Base-by-base conservation (phyloP, 1,284 basidiomycete genomes). In the Ustilago xerochloae region DNA sequence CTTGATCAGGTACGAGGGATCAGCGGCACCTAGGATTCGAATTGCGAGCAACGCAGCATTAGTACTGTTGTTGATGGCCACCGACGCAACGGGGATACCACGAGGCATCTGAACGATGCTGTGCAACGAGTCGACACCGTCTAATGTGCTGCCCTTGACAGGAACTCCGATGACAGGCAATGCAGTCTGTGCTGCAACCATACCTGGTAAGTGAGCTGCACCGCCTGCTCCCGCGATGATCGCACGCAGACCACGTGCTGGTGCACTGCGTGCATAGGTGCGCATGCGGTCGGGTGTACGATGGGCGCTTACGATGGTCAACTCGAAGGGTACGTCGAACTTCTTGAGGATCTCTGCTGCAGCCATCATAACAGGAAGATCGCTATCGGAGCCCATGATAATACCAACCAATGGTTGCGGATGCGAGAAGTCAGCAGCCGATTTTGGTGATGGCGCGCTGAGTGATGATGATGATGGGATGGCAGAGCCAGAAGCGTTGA, bases 301-400 rank as follows among this genome's bases (percentile, higher is more conserved):
- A 81, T 99, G 96, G 0, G 96, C 96, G 13, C 93, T 96, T 39
- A 97, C 95, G 80, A 99, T 94, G 7, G 93, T 94, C 26, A 99
- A 87, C 84, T 99, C 97, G 86, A 93, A 97, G 0, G 96, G 93
- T 28, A 98, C 87, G 15, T 86, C 83, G 85, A 98, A 97, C 38
- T 87, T 86, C 79, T 93, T 90, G 39, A 99, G 89, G 55, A 97
- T 90, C 56, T 89, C 89, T 0, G 96, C 93, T 2, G 93, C 93
- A 6, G 93, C 91, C 10, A 93, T 89, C 92, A 99, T 97, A 18
- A 91, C 90, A 3, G 93, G 92, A 33, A 99, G 87, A 84, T 99
- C 96, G n/a, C 94, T 97, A 85, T 99, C 97, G 6, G 94, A 97
- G 43, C 96, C 96, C 97, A 99, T 99, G 85, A 99, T 94, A 75